These are phyloP conservation scores for Suillus ampliporus DNA, from an alignment of 768 basidiomycete species.

Conservation along the genomic window DNA sequence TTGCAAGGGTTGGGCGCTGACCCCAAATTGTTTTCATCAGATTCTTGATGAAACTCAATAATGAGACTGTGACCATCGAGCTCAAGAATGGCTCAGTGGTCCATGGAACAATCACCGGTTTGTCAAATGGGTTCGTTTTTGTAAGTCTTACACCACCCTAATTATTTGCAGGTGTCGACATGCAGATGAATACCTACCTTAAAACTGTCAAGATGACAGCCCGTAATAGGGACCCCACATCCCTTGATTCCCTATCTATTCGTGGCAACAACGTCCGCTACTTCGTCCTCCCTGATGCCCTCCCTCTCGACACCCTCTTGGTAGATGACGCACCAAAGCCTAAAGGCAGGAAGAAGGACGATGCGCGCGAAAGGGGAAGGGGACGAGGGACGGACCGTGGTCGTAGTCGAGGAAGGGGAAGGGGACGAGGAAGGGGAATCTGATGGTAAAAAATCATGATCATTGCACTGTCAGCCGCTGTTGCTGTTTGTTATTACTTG, in stretches of 20 bases:
- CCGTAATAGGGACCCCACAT: constrained; percentile 84
- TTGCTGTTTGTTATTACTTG: no score
- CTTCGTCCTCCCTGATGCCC: constrained; percentile 95
- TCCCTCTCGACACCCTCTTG: constrained; percentile 94
- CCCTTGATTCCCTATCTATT: constrained; percentile 91
- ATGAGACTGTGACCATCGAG: constrained; percentile 98
- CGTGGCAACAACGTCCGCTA: constrained; percentile 97
- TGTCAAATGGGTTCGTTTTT: constrained; percentile 26
- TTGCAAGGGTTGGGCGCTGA: constrained; percentile 22
- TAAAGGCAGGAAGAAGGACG: constrained; percentile 91
- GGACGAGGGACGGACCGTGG: constrained; percentile 57
- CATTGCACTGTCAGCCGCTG: not conserved
- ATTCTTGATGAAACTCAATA: constrained; percentile 99
- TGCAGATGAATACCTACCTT: constrained; percentile 99
- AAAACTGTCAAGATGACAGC: constrained; percentile 98
- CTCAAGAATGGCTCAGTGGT: constrained; percentile 96
- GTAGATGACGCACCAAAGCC: constrained; percentile 99
- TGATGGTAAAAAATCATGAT: constrained; percentile 13
- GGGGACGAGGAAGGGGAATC: constrained; percentile 54
- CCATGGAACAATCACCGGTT: constrained; percentile 98
- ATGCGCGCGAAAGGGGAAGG: constrained; percentile 65
- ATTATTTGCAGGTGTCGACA: constrained; percentile 81
- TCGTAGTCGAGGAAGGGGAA: constrained; percentile 60
- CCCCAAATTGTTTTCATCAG: constrained; percentile 46
- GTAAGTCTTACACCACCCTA: constrained; percentile 12